Evolutionary conservation across 306 rosid species (phyloP).

Genomic region (Corylus heterophylla): DNA sequence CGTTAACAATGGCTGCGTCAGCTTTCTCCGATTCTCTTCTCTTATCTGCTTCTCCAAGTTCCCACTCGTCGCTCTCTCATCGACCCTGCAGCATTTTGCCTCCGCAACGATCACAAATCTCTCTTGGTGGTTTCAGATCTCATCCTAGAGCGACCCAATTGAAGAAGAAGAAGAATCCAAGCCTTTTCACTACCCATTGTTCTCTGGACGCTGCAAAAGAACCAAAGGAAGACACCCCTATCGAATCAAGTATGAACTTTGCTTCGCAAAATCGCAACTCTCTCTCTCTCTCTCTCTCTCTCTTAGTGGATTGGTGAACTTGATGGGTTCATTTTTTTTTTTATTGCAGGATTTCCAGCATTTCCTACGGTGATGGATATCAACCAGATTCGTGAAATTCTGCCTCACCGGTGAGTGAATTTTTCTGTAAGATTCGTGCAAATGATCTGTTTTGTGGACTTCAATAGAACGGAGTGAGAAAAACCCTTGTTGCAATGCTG

Average conservation of each 20-base stretch:
- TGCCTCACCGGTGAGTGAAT: constrained; percentile 52
- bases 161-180: constrained; percentile 18
- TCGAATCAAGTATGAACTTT: constrained; percentile 50
- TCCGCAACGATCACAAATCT: constrained; percentile 11
- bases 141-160: constrained; percentile 20
- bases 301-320: background rate
- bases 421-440: background rate
- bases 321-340: background rate
- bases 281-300: background rate
- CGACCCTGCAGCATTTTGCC: constrained; percentile 6
- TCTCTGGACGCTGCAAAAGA: constrained; percentile 42
- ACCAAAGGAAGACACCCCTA: constrained; percentile 46
- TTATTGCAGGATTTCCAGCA: constrained; percentile 40
- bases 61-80: constrained; percentile 28
- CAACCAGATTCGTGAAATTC: constrained; percentile 45
- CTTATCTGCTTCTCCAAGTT: constrained; percentile 27
- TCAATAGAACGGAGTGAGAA: background rate
- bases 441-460: background rate
- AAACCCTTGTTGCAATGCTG: background rate
- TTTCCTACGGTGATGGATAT: constrained; percentile 59
- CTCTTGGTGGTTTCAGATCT: constrained; percentile 39
- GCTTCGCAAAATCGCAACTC: background rate
- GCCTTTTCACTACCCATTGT: constrained; percentile 30
- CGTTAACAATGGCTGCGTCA: constrained; percentile 47
- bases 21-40: constrained; percentile 43